Base-by-base conservation (phyloP, 164 flowering plant genomes). In the Sedum album region DNA sequence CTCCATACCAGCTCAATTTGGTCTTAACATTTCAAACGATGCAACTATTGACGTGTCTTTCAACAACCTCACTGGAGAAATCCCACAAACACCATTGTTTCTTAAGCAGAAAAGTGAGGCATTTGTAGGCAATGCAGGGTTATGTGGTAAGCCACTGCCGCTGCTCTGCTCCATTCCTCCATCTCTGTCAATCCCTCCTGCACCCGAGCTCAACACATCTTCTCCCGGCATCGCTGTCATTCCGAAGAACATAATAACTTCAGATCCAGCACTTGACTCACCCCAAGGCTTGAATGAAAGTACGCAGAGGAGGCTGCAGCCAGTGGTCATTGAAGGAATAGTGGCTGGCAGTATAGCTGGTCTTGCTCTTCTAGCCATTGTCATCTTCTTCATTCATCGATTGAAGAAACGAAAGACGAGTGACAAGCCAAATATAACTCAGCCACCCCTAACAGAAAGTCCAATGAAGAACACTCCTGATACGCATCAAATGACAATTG, bases 71-170 rank as follows among this genome's bases (percentile, higher is more conserved):
- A 82, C 85, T 0, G 97, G 99, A 5, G 76, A 80, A 65, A 80
- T 95, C 20, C 99, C 96, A 1, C 79, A 76, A 18, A 57, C 78
- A 1, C 67, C 38, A 1, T 72, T 84, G 8, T 69, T 89, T 35
- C 51, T 73, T 15, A 74, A 78, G 38, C 98, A 90, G 73, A 84
- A 82, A 49, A 64, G 77, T 7, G 86, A 81, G 21, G 72, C 76
- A 0, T 86, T 87, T 62, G 66, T 77, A 0, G 96, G 96, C 2
- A 95, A 91, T 33, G 60, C 66, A 9, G 82, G 81, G 66, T 80
- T 95, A 0, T 95, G 99, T 46, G 99, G 99, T 17, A 88, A 82
- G 53, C 92, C 92, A 6, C 66, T 91, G 57, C 82, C 81, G 75
- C 82, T 73, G 28, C 80, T 78, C 1, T 90, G 97, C 71, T 20